Evolutionary conservation across 2,329 filamentous ascomycete species (phyloP).

Genomic region (Fusarium mundagurra): DNA sequence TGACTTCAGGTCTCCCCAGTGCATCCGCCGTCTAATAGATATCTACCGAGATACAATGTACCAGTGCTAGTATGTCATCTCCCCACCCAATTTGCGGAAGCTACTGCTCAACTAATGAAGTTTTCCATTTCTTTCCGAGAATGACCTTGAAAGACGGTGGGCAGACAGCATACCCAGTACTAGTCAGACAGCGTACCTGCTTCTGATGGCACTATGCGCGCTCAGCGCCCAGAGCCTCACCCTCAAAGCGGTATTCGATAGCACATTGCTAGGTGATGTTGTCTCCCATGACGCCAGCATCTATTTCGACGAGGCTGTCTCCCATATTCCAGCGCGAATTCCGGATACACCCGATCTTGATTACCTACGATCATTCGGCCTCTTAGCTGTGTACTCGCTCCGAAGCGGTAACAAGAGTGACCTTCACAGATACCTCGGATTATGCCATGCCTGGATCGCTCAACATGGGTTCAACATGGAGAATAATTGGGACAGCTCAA

Average conservation of each 20-base stretch:
- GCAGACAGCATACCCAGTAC: not conserved
- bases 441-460: not conserved
- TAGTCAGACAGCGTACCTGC: not conserved
- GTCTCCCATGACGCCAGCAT: not conserved
- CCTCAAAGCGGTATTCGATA: not conserved
- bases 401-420: not conserved
- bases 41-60: conserved; percentile 3
- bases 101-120: not conserved
- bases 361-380: not conserved
- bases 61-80: not conserved
- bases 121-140: not conserved
- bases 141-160: not conserved
- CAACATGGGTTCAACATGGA: not conserved
- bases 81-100: rapidly evolving
- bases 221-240: not conserved
- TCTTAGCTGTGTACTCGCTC: not conserved
- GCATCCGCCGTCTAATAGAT: not conserved
- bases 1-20: not conserved
- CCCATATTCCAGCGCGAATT: not conserved
- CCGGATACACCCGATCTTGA: not conserved
- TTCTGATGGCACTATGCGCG: not conserved
- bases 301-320: not conserved
- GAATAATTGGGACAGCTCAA: not conserved
- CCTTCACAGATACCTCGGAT: not conserved
- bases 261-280: not conserved